Percentiles rank a stretch among this genome's conserved stretches.
These are phyloP conservation scores for Yamadazyma akitaensis DNA, from an alignment of 805 yeast genomes.

Conservation along the genomic window DNA sequence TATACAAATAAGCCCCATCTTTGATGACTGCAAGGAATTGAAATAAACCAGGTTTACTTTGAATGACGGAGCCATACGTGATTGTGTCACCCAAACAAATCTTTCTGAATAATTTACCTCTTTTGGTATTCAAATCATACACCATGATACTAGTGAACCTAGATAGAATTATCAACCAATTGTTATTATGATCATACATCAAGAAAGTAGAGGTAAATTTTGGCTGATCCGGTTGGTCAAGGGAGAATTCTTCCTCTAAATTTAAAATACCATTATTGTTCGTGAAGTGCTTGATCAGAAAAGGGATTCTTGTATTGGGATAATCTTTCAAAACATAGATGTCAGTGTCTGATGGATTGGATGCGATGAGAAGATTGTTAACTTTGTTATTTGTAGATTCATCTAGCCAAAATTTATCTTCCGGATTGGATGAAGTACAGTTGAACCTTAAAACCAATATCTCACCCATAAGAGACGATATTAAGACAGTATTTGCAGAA, in stretches of 20 bases:
- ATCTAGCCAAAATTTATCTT: slow-evolving; percentile 22
- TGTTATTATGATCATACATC: slow-evolving; percentile 33
- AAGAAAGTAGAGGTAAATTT: slow-evolving; percentile 59
- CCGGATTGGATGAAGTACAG: slow-evolving; percentile 16
- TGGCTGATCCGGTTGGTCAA: slow-evolving; percentile 42
- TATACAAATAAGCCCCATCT: slow-evolving; percentile 61
- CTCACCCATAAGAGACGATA: slow-evolving; percentile 38
- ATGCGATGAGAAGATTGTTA: slow-evolving; percentile 44
- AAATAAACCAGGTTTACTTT: slow-evolving; percentile 13
- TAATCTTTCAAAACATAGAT: slow-evolving; percentile 51
- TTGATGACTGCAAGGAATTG: slow-evolving; percentile 50
- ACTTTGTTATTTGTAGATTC: slow-evolving; percentile 36
- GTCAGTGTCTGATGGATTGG: slow-evolving; percentile 14
- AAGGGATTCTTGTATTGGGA: slow-evolving; percentile 60
- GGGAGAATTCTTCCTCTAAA: slow-evolving; percentile 22
- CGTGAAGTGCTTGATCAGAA: slow-evolving; percentile 41
- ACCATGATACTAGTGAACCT: slow-evolving; percentile 64
- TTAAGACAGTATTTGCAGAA: slow-evolving; percentile 24
- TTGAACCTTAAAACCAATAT: slow-evolving; percentile 33
- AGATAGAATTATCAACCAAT: slow-evolving; percentile 61
- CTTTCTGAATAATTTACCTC: slow-evolving; percentile 39
- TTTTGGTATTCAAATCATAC: slow-evolving; percentile 38
- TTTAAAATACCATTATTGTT: slow-evolving; percentile 17
- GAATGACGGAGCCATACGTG: slow-evolving; percentile 47
- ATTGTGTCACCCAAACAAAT: slow-evolving; percentile 66